Percentiles rank a stretch among this genome's conserved stretches.
Evolutionary conservation across 176 grass and related monocot genomes (phyloP).

Genomic region (Eleusine indica): DNA sequence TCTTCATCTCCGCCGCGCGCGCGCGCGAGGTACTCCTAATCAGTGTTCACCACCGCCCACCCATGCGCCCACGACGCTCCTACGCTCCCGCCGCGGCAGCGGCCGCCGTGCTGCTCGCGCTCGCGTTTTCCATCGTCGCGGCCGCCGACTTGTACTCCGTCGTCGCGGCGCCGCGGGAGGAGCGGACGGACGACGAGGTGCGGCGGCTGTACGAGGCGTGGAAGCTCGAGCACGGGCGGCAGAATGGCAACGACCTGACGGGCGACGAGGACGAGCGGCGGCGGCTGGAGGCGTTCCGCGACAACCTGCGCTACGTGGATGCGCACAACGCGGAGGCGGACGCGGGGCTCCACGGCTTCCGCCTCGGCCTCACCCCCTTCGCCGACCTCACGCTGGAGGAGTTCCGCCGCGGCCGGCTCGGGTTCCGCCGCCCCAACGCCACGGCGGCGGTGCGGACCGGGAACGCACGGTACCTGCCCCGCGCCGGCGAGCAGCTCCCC

Average conservation of each 20-base stretch:
- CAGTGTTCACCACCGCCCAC: not conserved
- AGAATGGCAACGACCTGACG: not conserved
- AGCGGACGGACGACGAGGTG: conserved; percentile 15
- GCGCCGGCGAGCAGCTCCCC: not conserved
- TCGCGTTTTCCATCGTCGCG: not conserved
- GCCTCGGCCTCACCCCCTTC: conserved; percentile 63
- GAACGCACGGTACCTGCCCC: conserved; percentile 4
- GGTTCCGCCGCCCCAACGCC: conserved; percentile 18
- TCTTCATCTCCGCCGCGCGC: not conserved
- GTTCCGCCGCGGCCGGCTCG: conserved; percentile 45
- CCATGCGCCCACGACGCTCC: not conserved
- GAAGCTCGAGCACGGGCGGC: conserved; percentile 20
- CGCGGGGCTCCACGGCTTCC: conserved; percentile 45
- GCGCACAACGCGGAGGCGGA: conserved; percentile 62
- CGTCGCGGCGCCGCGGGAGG: not conserved
- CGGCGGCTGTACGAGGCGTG: conserved; percentile 30
- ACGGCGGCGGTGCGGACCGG: not conserved
- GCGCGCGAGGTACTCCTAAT: not conserved
- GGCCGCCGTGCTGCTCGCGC: not conserved
- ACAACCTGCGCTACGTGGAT: conserved; percentile 63
- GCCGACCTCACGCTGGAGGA: conserved; percentile 62
- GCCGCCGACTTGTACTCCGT: not conserved
- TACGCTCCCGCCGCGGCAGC: not conserved
- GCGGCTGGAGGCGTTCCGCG: conserved; percentile 48
- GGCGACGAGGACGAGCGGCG: conserved; percentile 7